phyloP scores from a whole-genome alignment of 2,329 filamentous ascomycete genomes.

The Aspergillus sp. region DNA sequence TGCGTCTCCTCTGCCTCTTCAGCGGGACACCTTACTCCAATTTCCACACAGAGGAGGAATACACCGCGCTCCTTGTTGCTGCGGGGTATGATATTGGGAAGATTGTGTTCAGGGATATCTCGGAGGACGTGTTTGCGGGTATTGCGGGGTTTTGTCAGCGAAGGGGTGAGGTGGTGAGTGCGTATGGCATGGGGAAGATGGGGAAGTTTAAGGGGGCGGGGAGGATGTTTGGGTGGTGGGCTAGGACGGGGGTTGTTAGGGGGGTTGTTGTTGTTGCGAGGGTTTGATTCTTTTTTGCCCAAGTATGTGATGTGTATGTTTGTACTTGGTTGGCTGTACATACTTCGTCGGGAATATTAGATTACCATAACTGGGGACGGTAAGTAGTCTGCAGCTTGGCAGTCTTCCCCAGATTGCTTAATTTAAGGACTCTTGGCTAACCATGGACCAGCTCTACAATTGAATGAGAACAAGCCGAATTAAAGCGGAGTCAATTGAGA shows the following conservation, averaged over 20 bases:
- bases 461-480: neutral
- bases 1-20: slow-evolving; percentile 47
- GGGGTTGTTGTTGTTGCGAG: slow-evolving; percentile 44
- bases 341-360: too few species aligned
- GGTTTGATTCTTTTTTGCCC: neutral
- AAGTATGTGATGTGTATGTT: too few species aligned
- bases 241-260: slow-evolving; percentile 35
- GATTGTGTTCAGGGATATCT: slow-evolving; percentile 53
- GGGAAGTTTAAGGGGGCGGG: slow-evolving; percentile 36
- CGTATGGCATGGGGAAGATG: slow-evolving; percentile 35
- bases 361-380: too few species aligned
- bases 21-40: slow-evolving; percentile 52
- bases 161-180: slow-evolving; percentile 35
- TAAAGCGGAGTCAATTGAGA: neutral
- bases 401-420: neutral
- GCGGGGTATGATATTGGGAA: slow-evolving; percentile 48
- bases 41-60: slow-evolving; percentile 49
- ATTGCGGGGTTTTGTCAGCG: slow-evolving; percentile 46
- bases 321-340: neutral
- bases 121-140: slow-evolving; percentile 53
- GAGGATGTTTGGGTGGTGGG: slow-evolving; percentile 46
- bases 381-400: neutral
- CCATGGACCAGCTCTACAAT: neutral
- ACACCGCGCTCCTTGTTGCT: slow-evolving; percentile 45
- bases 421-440: neutral